Evolutionary conservation across 257 asterid genomes (phyloP).

Genomic region (Jaltomata sinuosa): DNA sequence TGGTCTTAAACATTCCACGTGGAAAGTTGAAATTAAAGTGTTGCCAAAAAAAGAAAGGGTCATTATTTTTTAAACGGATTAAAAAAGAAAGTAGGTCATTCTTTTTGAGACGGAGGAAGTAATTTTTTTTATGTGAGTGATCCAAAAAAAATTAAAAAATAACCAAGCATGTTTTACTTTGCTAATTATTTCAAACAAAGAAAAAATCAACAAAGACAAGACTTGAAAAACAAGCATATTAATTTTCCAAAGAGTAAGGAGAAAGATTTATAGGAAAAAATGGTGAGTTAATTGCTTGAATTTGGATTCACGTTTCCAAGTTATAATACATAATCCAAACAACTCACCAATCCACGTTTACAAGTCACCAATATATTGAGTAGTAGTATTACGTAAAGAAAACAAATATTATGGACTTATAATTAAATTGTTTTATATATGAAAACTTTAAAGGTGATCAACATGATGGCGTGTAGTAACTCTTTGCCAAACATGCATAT

Average conservation of each 20-base stretch:
- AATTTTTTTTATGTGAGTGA: too few species aligned
- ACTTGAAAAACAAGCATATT: not conserved
- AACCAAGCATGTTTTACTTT: not conserved
- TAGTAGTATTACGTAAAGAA: not conserved
- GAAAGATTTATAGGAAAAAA: not conserved
- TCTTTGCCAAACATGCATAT: not conserved
- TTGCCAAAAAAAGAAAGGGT: too few species aligned
- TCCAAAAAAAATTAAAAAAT: too few species aligned
- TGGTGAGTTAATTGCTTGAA: not conserved
- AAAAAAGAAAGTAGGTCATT: too few species aligned
- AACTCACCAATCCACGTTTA: not conserved
- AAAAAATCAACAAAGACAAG: not conserved
- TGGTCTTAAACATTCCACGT: too few species aligned
- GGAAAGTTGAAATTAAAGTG: too few species aligned
- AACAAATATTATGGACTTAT: not conserved
- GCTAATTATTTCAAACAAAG: not conserved
- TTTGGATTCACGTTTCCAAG: not conserved
- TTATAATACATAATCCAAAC: not conserved
- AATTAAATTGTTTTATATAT: not conserved
- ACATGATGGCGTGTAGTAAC: not conserved
- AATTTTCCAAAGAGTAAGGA: not conserved
- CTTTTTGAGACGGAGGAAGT: too few species aligned
- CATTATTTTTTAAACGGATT: too few species aligned
- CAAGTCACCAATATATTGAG: not conserved
- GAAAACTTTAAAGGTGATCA: not conserved